Percentiles rank a stretch among this genome's conserved stretches.
Conservation (phyloP, 2,329 filamentous ascomycete genomes). For the Fusarium sambucinum region DNA sequence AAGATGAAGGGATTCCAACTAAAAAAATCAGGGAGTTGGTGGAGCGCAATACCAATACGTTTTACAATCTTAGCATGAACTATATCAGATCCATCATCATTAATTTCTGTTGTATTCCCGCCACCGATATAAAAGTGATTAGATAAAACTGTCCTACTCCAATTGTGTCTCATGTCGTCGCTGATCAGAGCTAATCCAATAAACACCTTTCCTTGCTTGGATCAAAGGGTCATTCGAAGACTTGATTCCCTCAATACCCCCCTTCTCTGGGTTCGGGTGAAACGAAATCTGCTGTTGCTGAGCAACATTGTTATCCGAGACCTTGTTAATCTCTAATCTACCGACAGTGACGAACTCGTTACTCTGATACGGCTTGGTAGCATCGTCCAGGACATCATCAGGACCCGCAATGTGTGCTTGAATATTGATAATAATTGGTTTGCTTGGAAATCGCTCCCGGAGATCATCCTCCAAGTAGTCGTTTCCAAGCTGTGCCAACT, state of each 20-base stretch:
- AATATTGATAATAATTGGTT: constrained; percentile 26
- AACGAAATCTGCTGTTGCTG: constrained; percentile 22
- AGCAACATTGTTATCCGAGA: constrained; percentile 8
- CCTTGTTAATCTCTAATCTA: constrained; percentile 25
- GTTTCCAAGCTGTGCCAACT: neutral
- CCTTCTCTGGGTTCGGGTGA: constrained; percentile 15
- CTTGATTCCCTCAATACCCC: constrained; percentile 15
- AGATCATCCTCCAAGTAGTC: constrained; percentile 31
- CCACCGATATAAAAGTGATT: no score
- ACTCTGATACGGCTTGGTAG: constrained; percentile 12
- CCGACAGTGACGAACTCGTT: constrained; percentile 4
- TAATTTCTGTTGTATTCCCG: no score
- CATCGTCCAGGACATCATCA: constrained; percentile 11
- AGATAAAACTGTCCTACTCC: neutral
- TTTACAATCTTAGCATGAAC: neutral
- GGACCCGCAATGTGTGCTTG: constrained; percentile 30
- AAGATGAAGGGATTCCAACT: accelerated
- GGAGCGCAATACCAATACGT: neutral
- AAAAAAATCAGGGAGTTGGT: no score
- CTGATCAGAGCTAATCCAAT: constrained; percentile 25
- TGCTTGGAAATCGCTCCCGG: constrained; percentile 6
- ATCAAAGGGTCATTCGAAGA: constrained; percentile 20
- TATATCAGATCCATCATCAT: no score
- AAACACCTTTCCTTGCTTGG: constrained; percentile 15
- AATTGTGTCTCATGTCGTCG: constrained; percentile 16